Evolutionary conservation across 345 rosid species (phyloP).

Genomic region (Triadica sebifera): DNA sequence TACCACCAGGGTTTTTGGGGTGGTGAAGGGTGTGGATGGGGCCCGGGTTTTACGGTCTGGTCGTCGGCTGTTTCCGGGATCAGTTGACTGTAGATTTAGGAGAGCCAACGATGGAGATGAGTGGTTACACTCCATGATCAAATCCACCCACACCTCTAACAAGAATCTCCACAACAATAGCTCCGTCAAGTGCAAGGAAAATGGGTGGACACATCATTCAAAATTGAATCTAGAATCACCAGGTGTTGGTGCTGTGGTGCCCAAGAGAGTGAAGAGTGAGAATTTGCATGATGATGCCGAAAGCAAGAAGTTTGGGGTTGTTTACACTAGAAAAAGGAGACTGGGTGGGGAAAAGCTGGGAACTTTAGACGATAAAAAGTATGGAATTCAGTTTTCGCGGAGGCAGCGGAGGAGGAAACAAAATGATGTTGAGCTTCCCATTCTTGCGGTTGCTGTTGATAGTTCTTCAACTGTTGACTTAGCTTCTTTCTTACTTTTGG

Average conservation of each 20-base stretch:
- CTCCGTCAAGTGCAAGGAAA: constrained; percentile 29
- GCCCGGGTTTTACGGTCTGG: constrained; percentile 89
- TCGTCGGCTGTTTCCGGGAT: constrained; percentile 60
- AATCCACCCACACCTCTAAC: constrained; percentile 25
- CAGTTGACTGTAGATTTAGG: constrained; percentile 50
- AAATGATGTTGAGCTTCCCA: constrained; percentile 9
- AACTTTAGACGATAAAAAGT: constrained; percentile 38
- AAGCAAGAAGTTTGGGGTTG: constrained; percentile 65
- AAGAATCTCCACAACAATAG: constrained; percentile 7
- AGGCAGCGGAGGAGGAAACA: constrained; percentile 42
- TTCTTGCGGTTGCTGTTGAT: constrained; percentile 35
- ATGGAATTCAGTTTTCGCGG: constrained; percentile 46
- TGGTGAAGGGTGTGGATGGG: constrained; percentile 70
- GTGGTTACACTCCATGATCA: constrained; percentile 29
- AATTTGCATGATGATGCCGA: constrained; percentile 8
- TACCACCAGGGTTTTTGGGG: constrained; percentile 73
- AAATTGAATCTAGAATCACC: constrained; percentile 25
- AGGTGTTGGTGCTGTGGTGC: neutral
- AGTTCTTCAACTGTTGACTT: constrained; percentile 35
- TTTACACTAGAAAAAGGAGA: constrained; percentile 70
- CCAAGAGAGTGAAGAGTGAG: constrained; percentile 25
- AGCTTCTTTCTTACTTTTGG: constrained; percentile 40
- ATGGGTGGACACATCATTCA: constrained; percentile 31
- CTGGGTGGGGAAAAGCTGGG: constrained; percentile 15
- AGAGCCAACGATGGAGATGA: constrained; percentile 51